A percentile compares a stretch with the other conserved stretches of the same genome.
These are phyloP conservation scores for Phialophora macrospora DNA, from an alignment of 2,329 filamentous ascomycete species.

Conservation along the genomic window DNA sequence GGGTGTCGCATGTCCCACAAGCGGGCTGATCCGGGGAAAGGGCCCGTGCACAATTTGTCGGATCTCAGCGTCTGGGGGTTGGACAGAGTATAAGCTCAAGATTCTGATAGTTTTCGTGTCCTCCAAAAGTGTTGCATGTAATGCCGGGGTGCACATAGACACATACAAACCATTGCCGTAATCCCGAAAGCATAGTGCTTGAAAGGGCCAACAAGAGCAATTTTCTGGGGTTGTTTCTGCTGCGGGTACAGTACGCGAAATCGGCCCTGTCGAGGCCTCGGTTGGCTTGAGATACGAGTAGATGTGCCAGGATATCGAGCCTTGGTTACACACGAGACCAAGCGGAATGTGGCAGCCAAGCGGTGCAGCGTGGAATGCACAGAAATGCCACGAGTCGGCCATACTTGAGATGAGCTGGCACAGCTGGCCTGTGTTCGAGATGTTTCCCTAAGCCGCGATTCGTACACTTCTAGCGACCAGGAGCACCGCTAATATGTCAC, in stretches of 20 bases:
- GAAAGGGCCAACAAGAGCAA: not conserved
- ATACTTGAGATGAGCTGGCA: not conserved
- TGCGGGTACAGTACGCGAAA: not conserved
- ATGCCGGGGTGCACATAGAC: not conserved
- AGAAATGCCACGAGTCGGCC: not conserved
- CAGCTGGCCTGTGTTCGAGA: not conserved
- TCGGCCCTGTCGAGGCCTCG: not conserved
- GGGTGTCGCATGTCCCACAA: not conserved
- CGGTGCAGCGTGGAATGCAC: not conserved
- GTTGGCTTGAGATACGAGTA: not conserved
- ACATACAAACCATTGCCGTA: not conserved
- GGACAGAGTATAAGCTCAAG: slow-evolving; percentile 2
- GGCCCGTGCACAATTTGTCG: slow-evolving; percentile 6
- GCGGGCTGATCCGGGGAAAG: slow-evolving; percentile 6
- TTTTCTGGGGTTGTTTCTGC: not conserved
- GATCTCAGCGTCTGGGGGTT: not conserved
- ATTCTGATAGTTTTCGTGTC: slow-evolving; percentile 7
- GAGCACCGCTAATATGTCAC: not conserved
- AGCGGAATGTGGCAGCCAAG: slow-evolving; percentile 1
- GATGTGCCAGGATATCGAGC: slow-evolving; percentile 3
- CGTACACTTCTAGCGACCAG: not conserved
- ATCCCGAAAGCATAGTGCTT: not conserved
- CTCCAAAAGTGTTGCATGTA: not conserved
- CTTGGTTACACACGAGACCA: not conserved
- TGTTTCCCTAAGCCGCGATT: not conserved